Evolutionary conservation across 2,329 filamentous ascomycete genomes (phyloP).

Genomic region (Aphanoascus verrucosus): DNA sequence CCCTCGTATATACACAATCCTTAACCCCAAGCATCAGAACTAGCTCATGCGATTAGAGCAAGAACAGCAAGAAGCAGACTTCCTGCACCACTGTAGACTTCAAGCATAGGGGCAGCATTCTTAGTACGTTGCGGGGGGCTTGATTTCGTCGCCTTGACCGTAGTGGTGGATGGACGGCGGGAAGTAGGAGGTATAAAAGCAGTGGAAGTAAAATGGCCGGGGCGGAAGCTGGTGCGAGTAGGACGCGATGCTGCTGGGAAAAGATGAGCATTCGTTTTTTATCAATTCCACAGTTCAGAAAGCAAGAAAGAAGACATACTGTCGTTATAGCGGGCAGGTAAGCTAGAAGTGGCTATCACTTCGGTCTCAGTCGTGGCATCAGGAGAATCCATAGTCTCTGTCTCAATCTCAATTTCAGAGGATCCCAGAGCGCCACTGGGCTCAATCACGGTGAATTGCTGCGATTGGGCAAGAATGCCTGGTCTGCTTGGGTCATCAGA

Average conservation of each 20-base stretch:
- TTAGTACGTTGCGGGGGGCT: not conserved
- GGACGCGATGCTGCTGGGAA: not conserved
- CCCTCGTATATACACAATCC: not conserved
- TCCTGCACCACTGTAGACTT: not conserved
- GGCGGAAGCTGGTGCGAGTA: not conserved
- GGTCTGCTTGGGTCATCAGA: slow-evolving; percentile 25
- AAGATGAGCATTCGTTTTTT: not conserved
- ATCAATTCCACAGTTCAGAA: not conserved
- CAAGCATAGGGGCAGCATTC: not conserved
- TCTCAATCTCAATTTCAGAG: not conserved
- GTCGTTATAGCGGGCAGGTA: not conserved
- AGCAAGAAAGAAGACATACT: not conserved
- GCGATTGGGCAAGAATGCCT: slow-evolving; percentile 36
- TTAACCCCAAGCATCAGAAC: not conserved
- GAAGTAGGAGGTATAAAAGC: not conserved
- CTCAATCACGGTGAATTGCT: slow-evolving; percentile 24
- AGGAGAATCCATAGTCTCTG: not conserved
- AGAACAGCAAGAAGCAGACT: not conserved
- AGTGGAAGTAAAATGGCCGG: not conserved
- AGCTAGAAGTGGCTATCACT: not conserved
- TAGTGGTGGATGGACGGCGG: not conserved
- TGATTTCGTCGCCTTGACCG: not conserved
- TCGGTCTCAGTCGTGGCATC: not conserved
- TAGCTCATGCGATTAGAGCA: slow-evolving; percentile 1
- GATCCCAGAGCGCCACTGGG: not conserved